A percentile compares a stretch with the other conserved stretches of the same genome.
These are phyloP conservation scores for Psilocybe sp. DNA, from an alignment of 768 basidiomycete species.

Conservation along the genomic window DNA sequence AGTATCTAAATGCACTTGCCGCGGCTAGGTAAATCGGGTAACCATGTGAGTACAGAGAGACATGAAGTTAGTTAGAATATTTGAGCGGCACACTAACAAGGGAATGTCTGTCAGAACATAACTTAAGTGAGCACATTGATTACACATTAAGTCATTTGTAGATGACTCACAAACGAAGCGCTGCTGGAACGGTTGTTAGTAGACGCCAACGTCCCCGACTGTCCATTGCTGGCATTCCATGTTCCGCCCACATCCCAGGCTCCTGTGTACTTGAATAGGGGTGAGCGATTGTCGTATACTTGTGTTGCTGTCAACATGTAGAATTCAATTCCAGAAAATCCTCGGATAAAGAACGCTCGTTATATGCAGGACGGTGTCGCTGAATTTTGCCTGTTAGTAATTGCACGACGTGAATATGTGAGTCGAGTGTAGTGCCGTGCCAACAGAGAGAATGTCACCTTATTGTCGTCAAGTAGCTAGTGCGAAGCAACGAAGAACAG, in stretches of 20 bases:
- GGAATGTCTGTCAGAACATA: constrained; percentile 10
- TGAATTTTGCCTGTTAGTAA: no score
- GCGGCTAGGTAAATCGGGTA: constrained; percentile 10
- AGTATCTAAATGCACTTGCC: constrained; percentile 27
- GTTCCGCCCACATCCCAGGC: constrained; percentile 21
- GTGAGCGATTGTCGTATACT: neutral
- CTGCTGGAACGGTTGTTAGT: constrained; percentile 22
- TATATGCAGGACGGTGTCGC: no score
- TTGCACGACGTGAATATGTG: no score
- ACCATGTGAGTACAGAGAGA: neutral
- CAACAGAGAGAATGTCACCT: no score
- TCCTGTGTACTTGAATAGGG: constrained; percentile 16
- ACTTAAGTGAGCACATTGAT: neutral
- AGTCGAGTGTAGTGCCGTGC: no score
- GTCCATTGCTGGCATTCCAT: constrained; percentile 25
- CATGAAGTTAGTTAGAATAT: no score
- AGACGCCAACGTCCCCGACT: constrained; percentile 24
- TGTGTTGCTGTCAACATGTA: constrained; percentile 22
- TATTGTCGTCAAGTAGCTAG: no score
- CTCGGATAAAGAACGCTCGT: no score
- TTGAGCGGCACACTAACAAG: constrained; percentile 7
- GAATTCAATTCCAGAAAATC: no score
- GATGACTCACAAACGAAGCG: constrained; percentile 25
- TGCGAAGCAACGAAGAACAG: no score
- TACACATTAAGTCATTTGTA: no score